Conservation (phyloP, 257 asterid genomes). For the Coffea canephora region DNA sequence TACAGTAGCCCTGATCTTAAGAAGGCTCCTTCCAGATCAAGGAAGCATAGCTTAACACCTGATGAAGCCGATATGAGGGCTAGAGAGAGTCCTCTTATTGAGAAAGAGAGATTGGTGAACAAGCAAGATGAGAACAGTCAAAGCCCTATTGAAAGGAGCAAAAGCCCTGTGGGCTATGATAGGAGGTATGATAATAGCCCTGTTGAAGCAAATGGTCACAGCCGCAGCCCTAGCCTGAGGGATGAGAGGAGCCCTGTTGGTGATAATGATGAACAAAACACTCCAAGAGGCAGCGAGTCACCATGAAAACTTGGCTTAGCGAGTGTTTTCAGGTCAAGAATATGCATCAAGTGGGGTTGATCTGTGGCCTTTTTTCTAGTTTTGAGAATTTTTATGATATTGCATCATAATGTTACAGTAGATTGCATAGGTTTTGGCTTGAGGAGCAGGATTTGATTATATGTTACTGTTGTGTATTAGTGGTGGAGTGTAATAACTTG, state of each 20-base stretch:
- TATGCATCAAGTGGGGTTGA: not conserved
- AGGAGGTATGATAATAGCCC: conserved; percentile 71
- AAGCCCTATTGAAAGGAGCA: conserved; percentile 61
- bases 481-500: not conserved
- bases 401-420: not conserved
- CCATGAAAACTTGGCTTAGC: conserved; percentile 35
- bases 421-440: not conserved
- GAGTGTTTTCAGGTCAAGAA: not conserved
- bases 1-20: conserved; percentile 46
- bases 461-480: not conserved
- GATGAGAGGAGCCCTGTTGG: conserved; percentile 47
- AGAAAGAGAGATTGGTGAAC: conserved; percentile 30
- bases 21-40: conserved; percentile 51
- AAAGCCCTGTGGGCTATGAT: conserved; percentile 45
- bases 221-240: conserved; percentile 58
- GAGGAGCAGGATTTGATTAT: not conserved
- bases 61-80: conserved; percentile 42
- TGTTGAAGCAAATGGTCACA: conserved; percentile 50
- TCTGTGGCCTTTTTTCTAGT: not conserved
- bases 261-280: conserved; percentile 42
- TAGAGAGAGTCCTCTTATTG: conserved; percentile 44
- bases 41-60: conserved; percentile 64
- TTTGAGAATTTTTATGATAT: not conserved
- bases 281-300: conserved; percentile 66
- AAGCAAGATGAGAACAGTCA: conserved; percentile 50